Base-by-base conservation (phyloP, 495 filamentous ascomycete genomes). In the Annulohypoxylon bovei region DNA sequence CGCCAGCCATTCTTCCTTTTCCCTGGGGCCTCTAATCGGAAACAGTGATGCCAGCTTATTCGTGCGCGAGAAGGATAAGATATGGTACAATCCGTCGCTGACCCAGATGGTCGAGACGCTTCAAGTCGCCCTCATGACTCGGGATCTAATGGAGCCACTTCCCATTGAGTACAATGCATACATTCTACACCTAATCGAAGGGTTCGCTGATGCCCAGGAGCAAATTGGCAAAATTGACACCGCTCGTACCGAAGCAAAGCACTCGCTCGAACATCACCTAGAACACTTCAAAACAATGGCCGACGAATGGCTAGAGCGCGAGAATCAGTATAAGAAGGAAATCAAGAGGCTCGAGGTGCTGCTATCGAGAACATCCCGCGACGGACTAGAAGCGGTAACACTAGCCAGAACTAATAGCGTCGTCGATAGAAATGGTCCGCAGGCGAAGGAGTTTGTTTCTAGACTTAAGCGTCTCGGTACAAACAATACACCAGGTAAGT, bases 301-400 rank as follows among this genome's bases (percentile, higher is more conserved):
- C 20, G 70, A 82, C n/a, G 81, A 82, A 25, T 83, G 83, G 83
- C 65, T 81, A 0, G 62, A 75, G 25, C 75, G 76, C 5, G 80
- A 83, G 62, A 27, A 67, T 6, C 73, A 75, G 35, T 86, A 84
- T 73, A 83, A 79, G 50, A 70, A 75, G 0, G 84, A 87, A 59
- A 75, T 86, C 52, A 85, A 84, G 66, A 75, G 80, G 6, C 76
- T 87, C 4, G 85, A 86, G 66, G 69, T 86, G 6, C 63, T 83
- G 9, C 54, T 87, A 35, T 80, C 80, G 0, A 81, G 75, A 33
- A 78, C 80, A 11, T 83, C 81, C 35, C 78, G 78, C 25, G 79
- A 82, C 53, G 85, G 85, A 12, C 72, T 86, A 49, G 82, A 81
- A 46, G 77, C 76, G 6, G 84, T 87, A 0, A 72, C 78, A 0